Percentiles rank a stretch among this genome's conserved stretches.
Evolutionary conservation across 179 eudicot species (phyloP).

Genomic region (Dionaea muscipula): DNA sequence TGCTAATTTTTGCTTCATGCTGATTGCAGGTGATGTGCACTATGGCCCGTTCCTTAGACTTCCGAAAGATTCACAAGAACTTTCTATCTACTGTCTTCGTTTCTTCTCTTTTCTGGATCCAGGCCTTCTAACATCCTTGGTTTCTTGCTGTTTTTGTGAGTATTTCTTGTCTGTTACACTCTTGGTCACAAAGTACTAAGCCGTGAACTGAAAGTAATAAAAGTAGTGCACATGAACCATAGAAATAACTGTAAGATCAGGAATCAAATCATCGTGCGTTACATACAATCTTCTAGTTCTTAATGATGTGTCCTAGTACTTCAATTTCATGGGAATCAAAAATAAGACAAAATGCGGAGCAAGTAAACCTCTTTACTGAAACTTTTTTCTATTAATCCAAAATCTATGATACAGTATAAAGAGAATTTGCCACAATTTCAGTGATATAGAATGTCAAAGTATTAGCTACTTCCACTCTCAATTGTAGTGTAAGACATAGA

Average conservation of each 20-base stretch:
- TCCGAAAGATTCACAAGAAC: constrained; percentile 58
- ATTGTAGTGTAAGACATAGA: no score
- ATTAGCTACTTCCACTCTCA: no score
- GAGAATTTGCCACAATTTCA: no score
- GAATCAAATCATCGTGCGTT: no score
- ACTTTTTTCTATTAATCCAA: no score
- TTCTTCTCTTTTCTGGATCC: constrained; percentile 56
- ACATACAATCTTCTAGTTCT: no score
- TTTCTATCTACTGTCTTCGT: constrained; percentile 64
- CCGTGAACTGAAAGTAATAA: background rate
- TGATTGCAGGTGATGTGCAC: constrained; percentile 39
- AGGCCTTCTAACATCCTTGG: constrained; percentile 52
- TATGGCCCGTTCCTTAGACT: constrained; percentile 77
- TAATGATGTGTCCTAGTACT: no score
- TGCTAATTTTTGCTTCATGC: background rate
- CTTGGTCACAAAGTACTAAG: background rate
- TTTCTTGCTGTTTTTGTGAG: constrained; percentile 83
- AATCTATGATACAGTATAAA: no score
- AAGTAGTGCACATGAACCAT: background rate
- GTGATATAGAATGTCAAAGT: no score
- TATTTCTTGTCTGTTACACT: constrained; percentile 8
- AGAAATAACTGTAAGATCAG: background rate
- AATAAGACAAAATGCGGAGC: no score
- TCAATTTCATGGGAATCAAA: no score
- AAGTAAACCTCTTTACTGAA: no score